These are phyloP conservation scores for Podaxis mareebaensis DNA, from an alignment of 768 basidiomycete species.

Conservation along the genomic window DNA sequence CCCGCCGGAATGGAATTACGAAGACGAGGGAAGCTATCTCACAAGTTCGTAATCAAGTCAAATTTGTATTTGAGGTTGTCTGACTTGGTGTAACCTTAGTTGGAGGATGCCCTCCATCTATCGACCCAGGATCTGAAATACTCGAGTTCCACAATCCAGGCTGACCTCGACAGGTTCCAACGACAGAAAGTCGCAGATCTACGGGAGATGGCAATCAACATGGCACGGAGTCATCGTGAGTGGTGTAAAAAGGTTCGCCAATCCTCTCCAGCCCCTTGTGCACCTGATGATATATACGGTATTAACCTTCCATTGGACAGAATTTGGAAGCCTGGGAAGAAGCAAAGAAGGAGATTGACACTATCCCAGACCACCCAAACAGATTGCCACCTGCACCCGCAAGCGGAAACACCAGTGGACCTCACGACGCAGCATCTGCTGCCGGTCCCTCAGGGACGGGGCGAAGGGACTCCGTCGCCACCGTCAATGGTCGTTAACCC, in stretches of 20 bases:
- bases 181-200: slow-evolving; percentile 98
- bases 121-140: slow-evolving; percentile 95
- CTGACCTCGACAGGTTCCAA: slow-evolving; percentile 97
- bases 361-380: slow-evolving; percentile 91
- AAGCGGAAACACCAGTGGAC: slow-evolving; percentile 21
- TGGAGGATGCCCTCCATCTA: slow-evolving; percentile 93
- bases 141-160: slow-evolving; percentile 94
- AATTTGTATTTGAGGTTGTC: not conserved
- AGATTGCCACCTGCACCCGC: slow-evolving; percentile 46
- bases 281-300: not conserved
- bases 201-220: slow-evolving; percentile 88
- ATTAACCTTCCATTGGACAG: slow-evolving; percentile 38
- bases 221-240: slow-evolving; percentile 89
- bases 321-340: slow-evolving; percentile 98
- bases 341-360: slow-evolving; percentile 87
- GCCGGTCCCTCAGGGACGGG: slow-evolving; percentile 29
- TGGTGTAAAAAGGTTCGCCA: slow-evolving; percentile 89
- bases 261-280: slow-evolving; percentile 6
- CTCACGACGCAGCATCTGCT: slow-evolving; percentile 29
- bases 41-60: slow-evolving; percentile 55
- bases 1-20: slow-evolving; percentile 87
- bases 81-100: slow-evolving; percentile 42
- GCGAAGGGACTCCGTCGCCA: slow-evolving; percentile 69
- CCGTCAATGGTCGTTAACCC: slow-evolving; percentile 60
- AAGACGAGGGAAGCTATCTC: slow-evolving; percentile 94